These are phyloP conservation scores for Fusarium verticillioides DNA, from an alignment of 2,329 filamentous ascomycete genomes.

Conservation along the genomic window DNA sequence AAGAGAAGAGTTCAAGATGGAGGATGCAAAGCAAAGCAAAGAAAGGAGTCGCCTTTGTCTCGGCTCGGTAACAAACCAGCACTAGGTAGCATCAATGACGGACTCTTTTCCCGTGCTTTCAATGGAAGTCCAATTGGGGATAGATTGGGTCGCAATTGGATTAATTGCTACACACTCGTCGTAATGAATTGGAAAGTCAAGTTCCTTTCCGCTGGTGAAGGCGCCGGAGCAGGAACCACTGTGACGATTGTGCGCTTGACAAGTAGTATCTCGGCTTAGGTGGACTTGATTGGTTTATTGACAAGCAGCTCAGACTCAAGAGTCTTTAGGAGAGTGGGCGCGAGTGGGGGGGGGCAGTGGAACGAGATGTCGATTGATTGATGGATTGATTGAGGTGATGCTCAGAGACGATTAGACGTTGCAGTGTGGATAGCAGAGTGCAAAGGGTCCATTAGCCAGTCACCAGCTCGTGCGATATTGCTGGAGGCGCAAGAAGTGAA, in stretches of 20 bases:
- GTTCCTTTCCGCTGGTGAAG: constrained; percentile 11
- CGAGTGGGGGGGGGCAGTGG: constrained; percentile 41
- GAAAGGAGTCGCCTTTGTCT: constrained; percentile 12
- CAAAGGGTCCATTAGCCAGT: constrained; percentile 27
- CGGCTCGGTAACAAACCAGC: constrained; percentile 15
- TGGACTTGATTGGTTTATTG: constrained; percentile 26
- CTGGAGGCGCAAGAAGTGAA: constrained; percentile 2
- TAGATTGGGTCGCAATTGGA: constrained; percentile 36
- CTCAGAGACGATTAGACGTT: constrained; percentile 30
- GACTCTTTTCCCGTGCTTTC: constrained; percentile 11
- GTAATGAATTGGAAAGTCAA: constrained; percentile 5
- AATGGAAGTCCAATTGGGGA: constrained; percentile 36
- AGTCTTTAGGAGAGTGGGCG: constrained; percentile 19
- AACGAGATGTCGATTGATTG: constrained; percentile 44
- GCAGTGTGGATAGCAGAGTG: constrained; percentile 16
- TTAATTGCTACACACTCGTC: constrained; percentile 1
- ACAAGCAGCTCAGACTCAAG: constrained; percentile 20
- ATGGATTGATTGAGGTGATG: constrained; percentile 33
- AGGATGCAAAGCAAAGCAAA: background rate
- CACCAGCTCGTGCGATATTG: constrained; percentile 22
- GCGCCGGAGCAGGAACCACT: constrained; percentile 16
- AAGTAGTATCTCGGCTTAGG: background rate
- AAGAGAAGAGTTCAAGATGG: background rate
- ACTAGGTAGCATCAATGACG: constrained; percentile 10
- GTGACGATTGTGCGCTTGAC: constrained; percentile 28